These are phyloP conservation scores for Glarea lozoyensis DNA, from an alignment of 495 filamentous ascomycete genomes.

Conservation along the genomic window DNA sequence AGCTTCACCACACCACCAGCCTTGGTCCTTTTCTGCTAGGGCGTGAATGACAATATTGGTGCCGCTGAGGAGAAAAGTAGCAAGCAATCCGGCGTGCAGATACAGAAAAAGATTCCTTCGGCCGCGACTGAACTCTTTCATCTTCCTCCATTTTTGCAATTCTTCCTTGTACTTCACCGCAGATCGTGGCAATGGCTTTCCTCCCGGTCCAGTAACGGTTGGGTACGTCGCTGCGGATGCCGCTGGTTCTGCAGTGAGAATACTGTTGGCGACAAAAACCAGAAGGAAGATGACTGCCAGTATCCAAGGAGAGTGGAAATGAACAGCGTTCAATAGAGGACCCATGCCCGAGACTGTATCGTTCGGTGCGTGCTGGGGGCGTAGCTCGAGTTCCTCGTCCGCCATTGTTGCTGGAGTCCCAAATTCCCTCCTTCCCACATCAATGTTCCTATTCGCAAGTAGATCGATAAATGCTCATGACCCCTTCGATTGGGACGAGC, in stretches of 20 bases:
- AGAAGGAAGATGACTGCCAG: conserved; percentile 59
- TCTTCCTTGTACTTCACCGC: conserved; percentile 37
- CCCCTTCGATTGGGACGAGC: conserved; percentile 16
- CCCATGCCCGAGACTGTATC: background rate
- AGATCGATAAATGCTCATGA: conserved; percentile 14
- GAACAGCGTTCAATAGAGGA: conserved; percentile 20
- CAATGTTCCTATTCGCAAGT: conserved; percentile 9
- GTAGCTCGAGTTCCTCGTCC: conserved; percentile 13
- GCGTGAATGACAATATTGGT: conserved; percentile 70
- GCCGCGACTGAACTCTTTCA: conserved; percentile 25
- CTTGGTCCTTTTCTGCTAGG: conserved; percentile 49
- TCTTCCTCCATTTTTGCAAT: conserved; percentile 28
- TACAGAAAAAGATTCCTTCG: conserved; percentile 57
- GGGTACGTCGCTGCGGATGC: conserved; percentile 43
- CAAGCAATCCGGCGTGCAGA: conserved; percentile 54
- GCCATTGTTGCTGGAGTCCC: conserved; percentile 20
- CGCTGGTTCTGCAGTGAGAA: too few species aligned
- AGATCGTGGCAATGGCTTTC: conserved; percentile 65
- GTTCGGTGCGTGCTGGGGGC: conserved; percentile 8
- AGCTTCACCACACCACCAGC: conserved; percentile 89
- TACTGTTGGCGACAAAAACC: conserved; percentile 53
- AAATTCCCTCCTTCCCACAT: conserved; percentile 14
- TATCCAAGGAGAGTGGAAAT: conserved; percentile 57
- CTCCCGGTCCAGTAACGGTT: conserved; percentile 56
- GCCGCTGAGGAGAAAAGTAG: conserved; percentile 68